phyloP scores from a whole-genome alignment of 192 early-diverging fungal genomes.

The Dissophora ornata region DNA sequence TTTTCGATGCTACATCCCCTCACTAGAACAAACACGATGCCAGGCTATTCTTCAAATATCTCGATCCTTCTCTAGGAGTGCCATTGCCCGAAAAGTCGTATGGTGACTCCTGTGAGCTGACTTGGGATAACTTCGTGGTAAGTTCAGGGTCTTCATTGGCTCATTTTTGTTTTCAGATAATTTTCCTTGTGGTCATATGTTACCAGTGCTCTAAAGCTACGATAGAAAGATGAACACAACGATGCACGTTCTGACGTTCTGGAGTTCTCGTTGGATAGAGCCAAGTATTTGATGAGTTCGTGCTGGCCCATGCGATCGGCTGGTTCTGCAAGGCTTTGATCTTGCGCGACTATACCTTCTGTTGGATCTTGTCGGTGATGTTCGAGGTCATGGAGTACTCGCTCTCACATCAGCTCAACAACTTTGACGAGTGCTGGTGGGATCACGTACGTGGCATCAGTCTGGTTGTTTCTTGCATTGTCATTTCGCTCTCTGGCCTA shows the following conservation, averaged over 20 bases:
- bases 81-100: slow-evolving; percentile 93
- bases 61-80: slow-evolving; percentile 84
- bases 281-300: slow-evolving; percentile 91
- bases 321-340: slow-evolving; percentile 96
- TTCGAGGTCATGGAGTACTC: slow-evolving; percentile 98
- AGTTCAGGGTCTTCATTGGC: slow-evolving; percentile 13
- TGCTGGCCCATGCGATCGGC: slow-evolving; percentile 90
- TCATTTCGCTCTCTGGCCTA: background rate
- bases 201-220: no score
- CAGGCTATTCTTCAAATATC: slow-evolving; percentile 78
- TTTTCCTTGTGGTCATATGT: slow-evolving; percentile 11
- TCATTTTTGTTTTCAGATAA: slow-evolving; percentile 11
- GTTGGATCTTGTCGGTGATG: slow-evolving; percentile 94
- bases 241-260: background rate
- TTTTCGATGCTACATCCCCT: no score
- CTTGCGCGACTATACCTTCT: slow-evolving; percentile 93
- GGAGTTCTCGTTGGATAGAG: slow-evolving; percentile 50
- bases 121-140: slow-evolving; percentile 78
- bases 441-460: slow-evolving; percentile 87
- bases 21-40: slow-evolving; percentile 87
- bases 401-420: slow-evolving; percentile 93
- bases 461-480: background rate
- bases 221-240: background rate
- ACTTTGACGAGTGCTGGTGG: slow-evolving; percentile 99
- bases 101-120: slow-evolving; percentile 88